phyloP scores from a whole-genome alignment of 2,329 filamentous ascomycete genomes.

The Emergomyces orientalis region DNA sequence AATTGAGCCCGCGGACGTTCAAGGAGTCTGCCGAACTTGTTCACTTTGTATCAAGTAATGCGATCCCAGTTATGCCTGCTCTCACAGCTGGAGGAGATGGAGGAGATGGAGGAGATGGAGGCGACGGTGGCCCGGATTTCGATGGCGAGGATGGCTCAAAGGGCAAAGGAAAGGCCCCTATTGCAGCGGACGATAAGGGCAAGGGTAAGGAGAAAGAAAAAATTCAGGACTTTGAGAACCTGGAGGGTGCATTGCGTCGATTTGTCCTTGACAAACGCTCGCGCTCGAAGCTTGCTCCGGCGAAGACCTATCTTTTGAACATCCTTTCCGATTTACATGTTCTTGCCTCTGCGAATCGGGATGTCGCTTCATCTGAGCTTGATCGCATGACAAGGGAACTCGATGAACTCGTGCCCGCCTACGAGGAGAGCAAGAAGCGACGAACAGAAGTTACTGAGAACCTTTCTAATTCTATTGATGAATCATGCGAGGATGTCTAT shows the following conservation, averaged over 20 bases:
- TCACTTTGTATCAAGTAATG: constrained; percentile 96
- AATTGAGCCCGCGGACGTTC: constrained; percentile 82
- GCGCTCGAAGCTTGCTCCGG: constrained; percentile 87
- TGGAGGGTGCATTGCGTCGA: constrained; percentile 79
- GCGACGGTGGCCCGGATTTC: constrained; percentile 46
- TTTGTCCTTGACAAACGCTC: constrained; percentile 96
- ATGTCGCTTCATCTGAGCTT: constrained; percentile 77
- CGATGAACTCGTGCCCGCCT: constrained; percentile 70
- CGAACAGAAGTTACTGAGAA: constrained; percentile 69
- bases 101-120: constrained; percentile 47
- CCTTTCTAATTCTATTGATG: constrained; percentile 72
- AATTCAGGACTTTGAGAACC: constrained; percentile 74
- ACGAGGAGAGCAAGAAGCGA: constrained; percentile 74
- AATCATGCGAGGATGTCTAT: constrained; percentile 78
- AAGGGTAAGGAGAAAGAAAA: constrained; percentile 83
- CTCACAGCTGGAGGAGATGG: constrained; percentile 43
- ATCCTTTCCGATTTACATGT: constrained; percentile 78
- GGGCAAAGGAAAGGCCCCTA: constrained; percentile 28
- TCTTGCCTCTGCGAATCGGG: constrained; percentile 75
- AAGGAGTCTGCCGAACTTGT: constrained; percentile 90
- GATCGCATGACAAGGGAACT: constrained; percentile 74
- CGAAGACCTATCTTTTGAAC: constrained; percentile 90
- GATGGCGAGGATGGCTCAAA: constrained; percentile 34
- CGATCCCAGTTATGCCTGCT: constrained; percentile 63
- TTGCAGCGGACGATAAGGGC: constrained; percentile 45